Evolutionary conservation across 257 asterid species (phyloP).

Genomic region (Plantago major): DNA sequence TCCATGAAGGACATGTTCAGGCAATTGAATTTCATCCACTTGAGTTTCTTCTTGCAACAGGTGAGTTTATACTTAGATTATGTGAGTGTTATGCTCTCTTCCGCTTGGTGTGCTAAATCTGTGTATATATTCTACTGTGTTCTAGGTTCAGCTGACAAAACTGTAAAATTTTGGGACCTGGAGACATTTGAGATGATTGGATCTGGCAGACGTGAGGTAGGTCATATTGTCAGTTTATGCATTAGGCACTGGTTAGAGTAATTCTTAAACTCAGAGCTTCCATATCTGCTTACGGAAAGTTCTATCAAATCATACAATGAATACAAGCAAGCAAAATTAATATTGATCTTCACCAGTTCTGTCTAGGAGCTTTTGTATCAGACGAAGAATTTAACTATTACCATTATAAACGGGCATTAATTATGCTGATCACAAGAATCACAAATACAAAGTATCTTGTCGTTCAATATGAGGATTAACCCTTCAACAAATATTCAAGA

Average conservation of each 20-base stretch:
- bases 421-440: too few species aligned
- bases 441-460: too few species aligned
- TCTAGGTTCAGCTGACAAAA: constrained; percentile 96
- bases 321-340: not conserved
- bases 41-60: constrained; percentile 95
- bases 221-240: constrained; percentile 15
- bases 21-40: constrained; percentile 93
- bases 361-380: not conserved
- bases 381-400: too few species aligned
- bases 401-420: too few species aligned
- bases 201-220: constrained; percentile 88
- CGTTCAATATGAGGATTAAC: too few species aligned
- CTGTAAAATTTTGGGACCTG: constrained; percentile 97
- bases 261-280: not conserved
- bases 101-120: constrained; percentile 9
- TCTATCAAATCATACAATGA: constrained; percentile 5
- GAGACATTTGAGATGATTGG: constrained; percentile 99
- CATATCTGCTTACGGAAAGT: constrained; percentile 3
- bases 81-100: constrained; percentile 6
- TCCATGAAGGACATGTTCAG: constrained; percentile 92
- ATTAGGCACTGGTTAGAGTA: not conserved
- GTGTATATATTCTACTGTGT: constrained; percentile 10
- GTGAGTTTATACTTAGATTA: constrained; percentile 35
- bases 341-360: not conserved
- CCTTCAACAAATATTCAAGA: too few species aligned